Conservation (phyloP, 306 rosid genomes). For the Begonia masoniana region DNA sequence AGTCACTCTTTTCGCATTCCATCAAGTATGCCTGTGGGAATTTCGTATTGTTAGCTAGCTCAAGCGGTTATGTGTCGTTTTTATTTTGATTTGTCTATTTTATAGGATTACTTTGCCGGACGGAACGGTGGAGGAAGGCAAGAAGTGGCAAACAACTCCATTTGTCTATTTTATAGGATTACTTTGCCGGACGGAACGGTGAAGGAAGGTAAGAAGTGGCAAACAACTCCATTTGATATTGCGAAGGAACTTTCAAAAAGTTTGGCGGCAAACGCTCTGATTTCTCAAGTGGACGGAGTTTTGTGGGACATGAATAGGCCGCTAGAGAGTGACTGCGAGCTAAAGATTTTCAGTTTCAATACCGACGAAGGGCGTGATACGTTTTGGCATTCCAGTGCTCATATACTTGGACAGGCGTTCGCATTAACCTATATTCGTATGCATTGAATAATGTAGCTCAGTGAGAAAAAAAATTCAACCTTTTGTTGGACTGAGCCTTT, state of each 20-base stretch:
- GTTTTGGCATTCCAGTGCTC: constrained; percentile 98
- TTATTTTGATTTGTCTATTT: not conserved
- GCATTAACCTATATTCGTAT: not conserved
- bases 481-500: not conserved
- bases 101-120: constrained; percentile 48
- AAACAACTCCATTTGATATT: constrained; percentile 55
- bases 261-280: constrained; percentile 56
- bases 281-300: constrained; percentile 68
- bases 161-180: constrained; percentile 20
- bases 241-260: constrained; percentile 74
- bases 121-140: constrained; percentile 57
- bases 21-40: constrained; percentile 18
- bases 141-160: constrained; percentile 73
- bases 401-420: constrained; percentile 81
- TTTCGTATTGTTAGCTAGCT: too few species aligned
- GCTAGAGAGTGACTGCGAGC: constrained; percentile 52
- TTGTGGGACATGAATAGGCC: constrained; percentile 84
- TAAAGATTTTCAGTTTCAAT: constrained; percentile 58
- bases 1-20: constrained; percentile 53
- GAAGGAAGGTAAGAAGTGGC: constrained; percentile 64
- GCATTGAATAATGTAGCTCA: not conserved
- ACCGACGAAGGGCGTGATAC: constrained; percentile 85
- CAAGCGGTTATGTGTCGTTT: too few species aligned
- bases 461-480: too few species aligned
- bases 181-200: constrained; percentile 56